A percentile compares a stretch with the other conserved stretches of the same genome.
Conservation (phyloP, 2,329 filamentous ascomycete genomes). For the Aspergillus brunneoviolaceus region DNA sequence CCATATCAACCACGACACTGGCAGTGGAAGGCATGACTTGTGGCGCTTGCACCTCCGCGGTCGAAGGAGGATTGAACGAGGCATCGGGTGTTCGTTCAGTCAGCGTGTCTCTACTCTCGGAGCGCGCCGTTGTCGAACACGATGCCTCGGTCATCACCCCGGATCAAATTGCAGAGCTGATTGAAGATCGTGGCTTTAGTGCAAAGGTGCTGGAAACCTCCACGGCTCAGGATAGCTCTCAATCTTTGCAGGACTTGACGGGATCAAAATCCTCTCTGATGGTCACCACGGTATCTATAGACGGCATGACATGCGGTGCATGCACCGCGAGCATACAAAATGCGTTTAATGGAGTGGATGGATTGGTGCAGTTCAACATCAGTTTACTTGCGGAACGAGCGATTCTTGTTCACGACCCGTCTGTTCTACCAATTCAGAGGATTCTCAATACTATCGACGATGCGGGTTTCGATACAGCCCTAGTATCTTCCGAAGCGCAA, state of each 20-base stretch:
- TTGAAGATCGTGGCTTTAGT: constrained; percentile 73
- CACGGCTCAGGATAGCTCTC: constrained; percentile 35
- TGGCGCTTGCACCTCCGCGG: constrained; percentile 81
- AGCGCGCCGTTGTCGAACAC: constrained; percentile 82
- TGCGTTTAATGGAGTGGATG: constrained; percentile 74
- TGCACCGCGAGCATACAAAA: constrained; percentile 90
- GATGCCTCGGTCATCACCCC: constrained; percentile 58
- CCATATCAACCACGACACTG: constrained; percentile 67
- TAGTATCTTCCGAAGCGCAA: constrained; percentile 74
- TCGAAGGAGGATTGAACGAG: constrained; percentile 77
- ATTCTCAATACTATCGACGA: constrained; percentile 85
- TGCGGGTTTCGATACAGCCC: constrained; percentile 78
- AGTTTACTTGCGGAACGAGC: constrained; percentile 90
- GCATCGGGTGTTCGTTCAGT: constrained; percentile 71
- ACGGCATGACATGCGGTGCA: constrained; percentile 96
- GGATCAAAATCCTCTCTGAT: constrained; percentile 44
- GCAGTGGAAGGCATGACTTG: constrained; percentile 88
- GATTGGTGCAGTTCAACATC: constrained; percentile 87
- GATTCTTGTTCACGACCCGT: constrained; percentile 77
- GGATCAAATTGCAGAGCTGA: constrained; percentile 57
- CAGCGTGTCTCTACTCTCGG: constrained; percentile 79
- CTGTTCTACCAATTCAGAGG: constrained; percentile 67
- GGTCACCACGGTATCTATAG: constrained; percentile 82
- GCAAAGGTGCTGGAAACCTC: constrained; percentile 74
- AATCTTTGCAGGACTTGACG: constrained; percentile 34